Evolutionary conservation across 179 eudicot genomes (phyloP), one percentile per base, ranked within the genome.

Genomic region (Nepenthes alata): DNA sequence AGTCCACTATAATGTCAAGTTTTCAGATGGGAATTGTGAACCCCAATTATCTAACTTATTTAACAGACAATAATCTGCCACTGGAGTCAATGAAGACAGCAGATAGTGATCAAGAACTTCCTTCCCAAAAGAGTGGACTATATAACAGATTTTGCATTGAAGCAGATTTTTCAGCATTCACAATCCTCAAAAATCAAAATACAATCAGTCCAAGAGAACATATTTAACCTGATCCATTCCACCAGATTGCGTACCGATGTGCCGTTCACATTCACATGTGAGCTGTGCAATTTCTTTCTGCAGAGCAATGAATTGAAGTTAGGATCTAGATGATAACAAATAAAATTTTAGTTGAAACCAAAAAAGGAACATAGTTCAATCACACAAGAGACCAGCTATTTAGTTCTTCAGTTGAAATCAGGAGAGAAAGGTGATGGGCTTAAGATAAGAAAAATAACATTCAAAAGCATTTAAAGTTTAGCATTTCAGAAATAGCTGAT

Each of bases 261-360:
- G 96, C 37, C 89, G 77, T 73, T 90, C 99, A 63, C 99, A 90
- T 61, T 77, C 96, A 67, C 99, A 94, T 12, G 97, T 85, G 71
- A 94, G 86, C 61, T 94, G 96, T n/a, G 99, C 99, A 66, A 94
- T 72, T 72, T 90, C 97, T 85, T 90, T 94, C 97, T 91, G 95
- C 60, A 72, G 66, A 14, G 14, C 47, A 48, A 35, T 41, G 45
- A 41, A 41, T 25, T 25, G 25, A 41, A 7, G 45, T 41, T 41
- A 41, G 8, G 2, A 4, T 41, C 45, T 41, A 41, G 8, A 41
- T 41, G 8, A 41, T 41, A 41, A 41, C 5, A 41, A 41, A 41
- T 41, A 41, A 41, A 4, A 41, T 41, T 4, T 4, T 7, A 41
- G 45, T 4, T 41, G 45, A 41, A 25, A 25, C 25, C 25, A 25